phyloP scores from a whole-genome alignment of 116 monocot genomes.

The Dioscorea cayenensis region DNA sequence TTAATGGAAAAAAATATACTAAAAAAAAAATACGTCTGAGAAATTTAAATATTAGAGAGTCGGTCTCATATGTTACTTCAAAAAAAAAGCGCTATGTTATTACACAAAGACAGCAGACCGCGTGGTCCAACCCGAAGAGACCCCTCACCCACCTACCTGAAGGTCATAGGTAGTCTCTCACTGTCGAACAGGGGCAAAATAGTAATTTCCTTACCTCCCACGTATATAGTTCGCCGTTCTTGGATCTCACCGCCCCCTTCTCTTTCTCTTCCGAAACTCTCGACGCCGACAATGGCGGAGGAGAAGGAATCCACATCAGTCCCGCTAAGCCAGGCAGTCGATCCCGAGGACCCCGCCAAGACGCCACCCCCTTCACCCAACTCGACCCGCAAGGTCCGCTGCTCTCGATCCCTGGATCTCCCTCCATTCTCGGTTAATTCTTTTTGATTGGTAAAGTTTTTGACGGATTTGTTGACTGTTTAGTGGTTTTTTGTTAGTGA shows the following conservation, averaged over 20 bases:
- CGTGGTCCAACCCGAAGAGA: no score
- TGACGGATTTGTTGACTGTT: not conserved
- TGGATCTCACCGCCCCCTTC: not conserved
- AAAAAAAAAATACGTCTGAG: no score
- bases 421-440: not conserved
- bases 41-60: no score
- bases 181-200: not conserved
- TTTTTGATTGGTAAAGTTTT: not conserved
- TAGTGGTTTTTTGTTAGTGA: not conserved
- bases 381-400: slow-evolving; percentile 33
- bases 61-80: no score
- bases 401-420: not conserved
- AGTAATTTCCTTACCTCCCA: not conserved
- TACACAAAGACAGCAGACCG: no score
- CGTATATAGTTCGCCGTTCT: no score
- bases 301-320: slow-evolving; percentile 50
- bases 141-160: no score
- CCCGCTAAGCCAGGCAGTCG: slow-evolving; percentile 62
- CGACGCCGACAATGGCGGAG: slow-evolving; percentile 13
- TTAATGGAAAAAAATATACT: no score
- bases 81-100: no score
- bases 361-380: slow-evolving; percentile 54
- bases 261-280: not conserved
- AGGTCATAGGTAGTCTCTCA: not conserved
- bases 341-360: slow-evolving; percentile 84